Conservation (phyloP, 345 rosid genomes). For the Kernera saxatilis region DNA sequence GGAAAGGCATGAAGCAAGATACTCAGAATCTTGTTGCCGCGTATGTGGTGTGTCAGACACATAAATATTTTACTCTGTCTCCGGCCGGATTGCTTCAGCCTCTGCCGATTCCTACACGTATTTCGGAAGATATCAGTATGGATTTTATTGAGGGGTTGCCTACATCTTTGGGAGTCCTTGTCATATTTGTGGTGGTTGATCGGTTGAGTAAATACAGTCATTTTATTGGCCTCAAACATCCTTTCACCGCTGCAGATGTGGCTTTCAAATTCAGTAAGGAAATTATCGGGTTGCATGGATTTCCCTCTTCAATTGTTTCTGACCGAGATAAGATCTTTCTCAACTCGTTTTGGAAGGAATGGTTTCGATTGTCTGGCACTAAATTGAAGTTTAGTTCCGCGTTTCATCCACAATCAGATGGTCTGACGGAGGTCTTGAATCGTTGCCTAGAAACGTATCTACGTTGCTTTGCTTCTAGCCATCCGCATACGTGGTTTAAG, state of each 20-base stretch:
- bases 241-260: not conserved
- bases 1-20: too few relatives aligned
- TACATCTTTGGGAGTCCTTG: fast-evolving
- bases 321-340: too few relatives aligned
- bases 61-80: not conserved
- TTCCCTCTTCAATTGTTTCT: too few relatives aligned
- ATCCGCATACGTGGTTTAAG: too few relatives aligned
- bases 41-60: not conserved
- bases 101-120: not conserved
- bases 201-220: not conserved
- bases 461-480: too few relatives aligned
- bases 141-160: not conserved
- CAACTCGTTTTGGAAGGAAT: too few relatives aligned
- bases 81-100: not conserved
- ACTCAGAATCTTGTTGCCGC: not conserved
- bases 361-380: too few relatives aligned
- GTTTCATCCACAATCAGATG: too few relatives aligned
- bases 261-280: not conserved
- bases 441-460: too few relatives aligned
- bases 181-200: not conserved
- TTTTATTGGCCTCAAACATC: not conserved
- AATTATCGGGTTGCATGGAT: too few relatives aligned
- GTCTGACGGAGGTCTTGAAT: too few relatives aligned
- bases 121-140: not conserved
- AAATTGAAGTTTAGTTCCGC: too few relatives aligned